Base-by-base conservation (phyloP, 225 moss, liverwort and hornwort genomes). In the Ulota crispa region DNA sequence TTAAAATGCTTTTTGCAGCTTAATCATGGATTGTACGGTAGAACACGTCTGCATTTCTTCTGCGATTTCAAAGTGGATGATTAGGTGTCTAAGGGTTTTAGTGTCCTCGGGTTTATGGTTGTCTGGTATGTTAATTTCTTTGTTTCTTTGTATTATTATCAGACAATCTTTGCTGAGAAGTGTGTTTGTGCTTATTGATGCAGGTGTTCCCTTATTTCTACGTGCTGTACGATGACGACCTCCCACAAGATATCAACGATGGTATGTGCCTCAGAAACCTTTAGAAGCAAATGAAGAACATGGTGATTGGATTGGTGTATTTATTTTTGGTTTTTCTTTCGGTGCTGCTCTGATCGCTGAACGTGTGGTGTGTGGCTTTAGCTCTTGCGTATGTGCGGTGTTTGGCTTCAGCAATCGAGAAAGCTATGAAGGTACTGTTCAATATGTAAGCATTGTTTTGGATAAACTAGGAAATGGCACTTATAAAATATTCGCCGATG, bases 171-270 rank as follows among this genome's bases (percentile, higher is more conserved):
- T 12, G 20, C 42, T 85, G 56, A 36, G 61, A 84, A 26, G 12
- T 84, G 34, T 21, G 8, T 70, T 39, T 85, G 37, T 64, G 72
- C 67, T 64, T 61, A 9, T 55, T 73, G 77, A 66, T 85, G 41
- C 87, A 96, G 99, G 92, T 91, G 59, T 96, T 96, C 15, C 99
- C 99, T 50, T 99, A 99, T 81, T 94, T 99, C 78, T 96, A 93
- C 81, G 94, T 99, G 68, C 86, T 94, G 23, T 99, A 99, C 68
- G 99, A 95, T 72, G 92, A 92, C 68, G 94, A 92, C 66, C 92
- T 99, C 9, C 94, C 99, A 27, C 96, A 99, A 86, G 93, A 89
- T 81, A 90, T 93, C 55, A 93, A 73, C 79, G 93, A 94, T 89
- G 99, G 96, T 95, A 78, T 27, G 80, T 79, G 30, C 47, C 42